Evolutionary conservation across 768 basidiomycete species (phyloP).

Genomic region (Cystoderma amianthinum): DNA sequence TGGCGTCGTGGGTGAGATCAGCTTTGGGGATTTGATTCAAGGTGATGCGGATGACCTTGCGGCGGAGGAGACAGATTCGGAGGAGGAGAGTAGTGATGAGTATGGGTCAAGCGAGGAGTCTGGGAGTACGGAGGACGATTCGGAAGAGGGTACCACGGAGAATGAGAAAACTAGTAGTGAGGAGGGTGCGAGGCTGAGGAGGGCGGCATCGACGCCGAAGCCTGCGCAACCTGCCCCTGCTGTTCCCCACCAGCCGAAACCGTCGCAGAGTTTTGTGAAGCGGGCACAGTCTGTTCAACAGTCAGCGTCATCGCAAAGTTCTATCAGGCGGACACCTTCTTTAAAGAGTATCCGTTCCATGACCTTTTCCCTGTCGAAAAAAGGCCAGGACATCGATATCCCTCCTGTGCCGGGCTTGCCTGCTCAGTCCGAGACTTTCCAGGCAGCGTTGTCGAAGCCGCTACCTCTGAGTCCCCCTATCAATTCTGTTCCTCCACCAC

Average conservation of each 20-base stretch:
- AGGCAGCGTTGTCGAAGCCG: constrained; percentile 30
- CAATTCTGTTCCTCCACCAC: not conserved
- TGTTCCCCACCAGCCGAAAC: not conserved
- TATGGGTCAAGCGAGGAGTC: constrained; percentile 18
- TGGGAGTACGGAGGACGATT: constrained; percentile 21
- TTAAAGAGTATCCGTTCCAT: constrained; percentile 38
- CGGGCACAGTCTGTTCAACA: no score
- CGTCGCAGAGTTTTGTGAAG: not conserved
- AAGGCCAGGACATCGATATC: constrained; percentile 22
- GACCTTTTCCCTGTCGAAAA: constrained; percentile 13
- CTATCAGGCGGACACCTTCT: constrained; percentile 32
- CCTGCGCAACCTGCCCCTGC: not conserved
- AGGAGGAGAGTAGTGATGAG: constrained; percentile 25
- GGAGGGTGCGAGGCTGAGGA: constrained; percentile 5
- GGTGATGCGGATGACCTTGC: constrained; percentile 79
- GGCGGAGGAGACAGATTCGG: constrained; percentile 61
- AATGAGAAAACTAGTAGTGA: constrained; percentile 24
- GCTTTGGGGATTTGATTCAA: constrained; percentile 71
- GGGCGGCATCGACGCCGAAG: not conserved
- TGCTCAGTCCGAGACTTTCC: constrained; percentile 24
- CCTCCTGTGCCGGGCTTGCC: constrained; percentile 39
- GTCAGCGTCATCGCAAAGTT: constrained; percentile 6
- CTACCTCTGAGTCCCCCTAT: constrained; percentile 25
- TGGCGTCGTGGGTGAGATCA: constrained; percentile 74
- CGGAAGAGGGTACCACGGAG: constrained; percentile 13